These are phyloP conservation scores for Chamaenerion angustifolium DNA, from an alignment of 345 rosid genomes.

Conservation along the genomic window DNA sequence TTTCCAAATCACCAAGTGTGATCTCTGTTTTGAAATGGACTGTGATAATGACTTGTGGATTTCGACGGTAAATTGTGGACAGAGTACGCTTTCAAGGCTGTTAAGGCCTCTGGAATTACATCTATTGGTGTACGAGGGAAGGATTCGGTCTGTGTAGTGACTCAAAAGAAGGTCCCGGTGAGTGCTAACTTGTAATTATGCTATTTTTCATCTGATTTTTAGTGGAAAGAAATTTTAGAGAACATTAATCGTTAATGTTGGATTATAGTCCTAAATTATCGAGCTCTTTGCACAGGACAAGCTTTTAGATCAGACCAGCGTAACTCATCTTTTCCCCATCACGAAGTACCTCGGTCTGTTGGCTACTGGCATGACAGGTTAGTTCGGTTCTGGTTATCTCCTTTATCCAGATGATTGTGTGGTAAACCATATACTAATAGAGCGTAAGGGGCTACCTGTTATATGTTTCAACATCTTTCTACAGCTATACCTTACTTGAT, in stretches of 20 bases:
- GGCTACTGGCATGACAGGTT: constrained; percentile 97
- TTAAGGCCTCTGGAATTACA: constrained; percentile 87
- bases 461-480: no score
- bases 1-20: background rate
- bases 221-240: background rate
- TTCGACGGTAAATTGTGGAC: constrained; percentile 4
- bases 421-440: no score
- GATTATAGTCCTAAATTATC: no score
- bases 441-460: no score
- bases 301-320: constrained; percentile 95
- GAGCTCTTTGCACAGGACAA: constrained; percentile 51
- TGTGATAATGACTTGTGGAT: background rate
- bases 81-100: constrained; percentile 99
- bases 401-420: background rate
- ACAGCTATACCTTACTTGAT: no score
- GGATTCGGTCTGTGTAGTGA: constrained; percentile 90
- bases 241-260: background rate
- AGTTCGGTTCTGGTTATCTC: background rate
- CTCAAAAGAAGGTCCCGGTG: constrained; percentile 99
- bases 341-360: constrained; percentile 84
- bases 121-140: constrained; percentile 93
- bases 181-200: constrained; percentile 13
- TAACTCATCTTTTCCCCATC: constrained; percentile 80
- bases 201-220: background rate
- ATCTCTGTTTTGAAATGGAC: background rate